Base-by-base conservation (phyloP, 805 yeast species). In the Saturnispora besseyi region DNA sequence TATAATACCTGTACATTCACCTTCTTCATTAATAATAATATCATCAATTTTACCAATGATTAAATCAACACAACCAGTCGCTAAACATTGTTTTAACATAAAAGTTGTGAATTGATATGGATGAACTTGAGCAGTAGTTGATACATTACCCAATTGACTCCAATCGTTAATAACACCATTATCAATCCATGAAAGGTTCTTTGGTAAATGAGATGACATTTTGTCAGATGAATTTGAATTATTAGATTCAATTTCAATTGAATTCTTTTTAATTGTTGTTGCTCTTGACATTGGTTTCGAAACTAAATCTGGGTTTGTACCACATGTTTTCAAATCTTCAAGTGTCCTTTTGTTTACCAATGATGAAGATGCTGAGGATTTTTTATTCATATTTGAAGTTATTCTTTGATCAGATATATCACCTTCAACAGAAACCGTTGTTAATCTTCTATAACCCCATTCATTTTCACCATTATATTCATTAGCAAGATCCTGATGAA, bases 51-150 rank as follows among this genome's bases (percentile, higher is more conserved):
- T 86, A 29, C 97, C 99, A 51, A 87, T 73, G 11, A 91, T 74
- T 40, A 93, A 69, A 57, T 86, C 93, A n/a, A 90, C 86, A 18
- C 85, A 79, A 8, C 93, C 95, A 2, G 84, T 70, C 56, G 84
- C 88, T 57, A 85, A 78, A 45, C 96, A 95, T 61, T 87, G 84
- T 55, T 80, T 78, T 53, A 91, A 68, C 10, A 91, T 72, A 62
- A 78, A 86, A 49, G 84, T 84, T n/a, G 98, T 91, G 67, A 93
- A 90, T 62, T 84, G 84, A 68, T 84, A 88, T 2, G 99, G 98
- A 63, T 91, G 97, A 5, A 93, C 96, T 67, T 93, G 98, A 0
- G 97, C 98, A 1, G 97, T 91, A 12, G 95, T 81, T 53, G 84
- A 90, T 30, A 78, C 76, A 22, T 86, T 91, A 30, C 98, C 97